Percentiles rank a stretch among this genome's conserved stretches.
Conservation (phyloP, 2,329 filamentous ascomycete genomes). For the Fusarium nygamai region DNA sequence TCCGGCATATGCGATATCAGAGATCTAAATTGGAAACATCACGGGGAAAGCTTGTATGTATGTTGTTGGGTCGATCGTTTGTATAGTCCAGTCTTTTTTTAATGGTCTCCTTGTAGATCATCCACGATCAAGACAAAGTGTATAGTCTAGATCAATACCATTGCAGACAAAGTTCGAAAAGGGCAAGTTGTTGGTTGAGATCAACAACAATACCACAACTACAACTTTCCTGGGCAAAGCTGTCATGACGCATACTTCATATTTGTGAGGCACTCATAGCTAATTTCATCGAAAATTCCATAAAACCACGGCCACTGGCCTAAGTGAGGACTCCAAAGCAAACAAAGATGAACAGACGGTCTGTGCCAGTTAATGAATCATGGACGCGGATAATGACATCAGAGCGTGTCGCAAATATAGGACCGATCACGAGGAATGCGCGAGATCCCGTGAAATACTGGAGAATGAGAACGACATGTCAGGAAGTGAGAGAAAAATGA, state of each 20-base stretch:
- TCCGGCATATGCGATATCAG: not conserved
- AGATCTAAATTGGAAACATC: not conserved
- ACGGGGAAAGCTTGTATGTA: not conserved
- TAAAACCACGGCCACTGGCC: not conserved
- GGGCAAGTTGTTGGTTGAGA: not conserved
- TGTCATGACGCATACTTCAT: slow-evolving; percentile 4
- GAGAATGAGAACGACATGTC: too few relatives aligned
- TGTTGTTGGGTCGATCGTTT: not conserved
- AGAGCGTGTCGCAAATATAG: not conserved
- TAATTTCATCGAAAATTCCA: not conserved
- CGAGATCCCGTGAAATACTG: slow-evolving; percentile 19
- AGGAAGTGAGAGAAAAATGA: too few relatives aligned
- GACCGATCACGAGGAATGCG: not conserved
- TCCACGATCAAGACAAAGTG: not conserved
- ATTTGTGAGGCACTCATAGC: not conserved
- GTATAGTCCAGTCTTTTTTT: not conserved
- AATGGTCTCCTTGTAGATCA: not conserved
- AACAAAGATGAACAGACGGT: slow-evolving; percentile 9
- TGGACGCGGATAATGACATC: slow-evolving; percentile 26
- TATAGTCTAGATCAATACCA: not conserved
- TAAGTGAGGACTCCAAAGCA: not conserved
- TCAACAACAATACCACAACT: not conserved
- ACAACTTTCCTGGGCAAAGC: not conserved
- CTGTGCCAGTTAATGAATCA: slow-evolving; percentile 29
- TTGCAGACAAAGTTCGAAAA: not conserved